Conservation (phyloP, 108 stramenopile species). For the Cyclotella distinguenda region DNA sequence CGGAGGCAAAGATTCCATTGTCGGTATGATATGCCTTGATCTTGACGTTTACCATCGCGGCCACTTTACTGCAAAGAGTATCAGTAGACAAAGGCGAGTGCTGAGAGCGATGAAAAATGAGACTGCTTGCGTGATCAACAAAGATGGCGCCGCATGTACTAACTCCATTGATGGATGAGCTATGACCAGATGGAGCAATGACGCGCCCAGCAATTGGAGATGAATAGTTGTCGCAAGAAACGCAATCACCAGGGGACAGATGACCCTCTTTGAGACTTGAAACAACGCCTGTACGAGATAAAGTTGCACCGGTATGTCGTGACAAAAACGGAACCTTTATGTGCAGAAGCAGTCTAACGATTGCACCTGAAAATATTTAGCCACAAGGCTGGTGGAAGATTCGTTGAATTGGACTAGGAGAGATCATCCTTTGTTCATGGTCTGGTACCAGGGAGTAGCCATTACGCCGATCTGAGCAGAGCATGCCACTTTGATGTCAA, state of each 20-base stretch:
- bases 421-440: too few species aligned
- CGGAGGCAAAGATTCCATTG: constrained; percentile 7
- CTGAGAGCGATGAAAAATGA: neutral
- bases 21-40: constrained; percentile 18
- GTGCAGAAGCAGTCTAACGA: too few species aligned
- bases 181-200: neutral
- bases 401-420: too few species aligned
- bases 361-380: too few species aligned
- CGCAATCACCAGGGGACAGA: constrained; percentile 26
- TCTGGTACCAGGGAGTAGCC: too few species aligned
- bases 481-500: too few species aligned
- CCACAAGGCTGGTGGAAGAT: too few species aligned
- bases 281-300: too few species aligned
- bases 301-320: too few species aligned
- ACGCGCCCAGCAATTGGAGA: constrained; percentile 39
- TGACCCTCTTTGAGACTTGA: constrained; percentile 3
- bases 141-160: neutral
- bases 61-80: constrained; percentile 37
- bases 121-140: neutral
- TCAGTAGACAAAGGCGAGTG: constrained; percentile 16
- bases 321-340: too few species aligned
- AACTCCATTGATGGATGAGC: neutral
- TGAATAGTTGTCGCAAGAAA: constrained; percentile 48
- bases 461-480: too few species aligned
- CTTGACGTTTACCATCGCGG: constrained; percentile 1